Conservation (phyloP, 108 stramenopile genomes). For the Discostella pseudostelligera region DNA sequence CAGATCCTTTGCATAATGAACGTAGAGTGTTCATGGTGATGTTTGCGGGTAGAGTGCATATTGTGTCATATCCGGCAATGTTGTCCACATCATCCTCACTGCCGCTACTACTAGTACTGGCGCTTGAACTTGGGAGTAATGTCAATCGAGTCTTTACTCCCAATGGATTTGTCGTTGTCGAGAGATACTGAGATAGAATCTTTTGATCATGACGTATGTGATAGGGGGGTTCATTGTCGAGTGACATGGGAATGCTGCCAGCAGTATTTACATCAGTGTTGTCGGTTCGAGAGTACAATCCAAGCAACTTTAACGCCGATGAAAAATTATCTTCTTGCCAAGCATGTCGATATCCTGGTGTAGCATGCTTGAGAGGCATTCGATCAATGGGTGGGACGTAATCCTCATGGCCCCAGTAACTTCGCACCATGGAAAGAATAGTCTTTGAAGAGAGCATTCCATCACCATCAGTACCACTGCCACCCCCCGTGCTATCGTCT, state of each 20-base stretch:
- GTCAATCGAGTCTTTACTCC: conserved; percentile 33
- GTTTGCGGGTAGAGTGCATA: conserved; percentile 20
- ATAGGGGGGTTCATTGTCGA: conserved; percentile 31
- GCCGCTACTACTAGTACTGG: neutral
- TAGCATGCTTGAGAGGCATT: neutral
- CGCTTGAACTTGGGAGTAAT: conserved; percentile 10
- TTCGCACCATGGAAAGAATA: conserved; percentile 21
- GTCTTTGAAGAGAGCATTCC: neutral
- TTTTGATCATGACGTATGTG: conserved; percentile 20
- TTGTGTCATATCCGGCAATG: conserved; percentile 11
- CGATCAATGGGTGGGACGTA: conserved; percentile 27
- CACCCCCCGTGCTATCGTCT: neutral
- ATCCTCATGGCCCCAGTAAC: conserved; percentile 36
- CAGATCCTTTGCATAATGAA: neutral
- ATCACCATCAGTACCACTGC: neutral
- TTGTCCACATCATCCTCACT: conserved; percentile 3
- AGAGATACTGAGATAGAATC: conserved; percentile 23
- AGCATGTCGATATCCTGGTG: conserved; percentile 17
- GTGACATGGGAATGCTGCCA: conserved; percentile 21
- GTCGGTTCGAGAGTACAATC: conserved; percentile 3
- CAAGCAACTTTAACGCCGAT: conserved; percentile 25
- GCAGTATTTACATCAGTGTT: neutral
- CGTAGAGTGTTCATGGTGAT: conserved; percentile 1
- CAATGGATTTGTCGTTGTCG: conserved; percentile 30
- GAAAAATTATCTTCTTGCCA: conserved; percentile 41